These are phyloP conservation scores for Avena insularis DNA, from an alignment of 176 grass and related monocot genomes.

Conservation along the genomic window DNA sequence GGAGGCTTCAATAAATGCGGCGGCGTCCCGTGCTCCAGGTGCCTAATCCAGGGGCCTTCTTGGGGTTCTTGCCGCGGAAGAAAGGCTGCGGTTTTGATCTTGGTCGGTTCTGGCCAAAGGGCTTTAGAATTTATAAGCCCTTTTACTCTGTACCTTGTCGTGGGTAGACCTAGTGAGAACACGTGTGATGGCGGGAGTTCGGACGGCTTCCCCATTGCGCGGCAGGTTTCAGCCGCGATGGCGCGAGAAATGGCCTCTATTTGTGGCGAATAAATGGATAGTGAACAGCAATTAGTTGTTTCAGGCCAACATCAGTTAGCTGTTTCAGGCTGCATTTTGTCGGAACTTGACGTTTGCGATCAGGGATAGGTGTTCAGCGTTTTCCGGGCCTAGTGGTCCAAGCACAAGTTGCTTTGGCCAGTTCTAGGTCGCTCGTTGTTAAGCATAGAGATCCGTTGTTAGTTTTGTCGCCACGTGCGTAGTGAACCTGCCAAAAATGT, in stretches of 20 bases:
- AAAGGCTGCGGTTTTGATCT: no score
- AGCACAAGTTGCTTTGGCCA: neutral
- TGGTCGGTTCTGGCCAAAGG: neutral
- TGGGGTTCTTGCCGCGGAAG: neutral
- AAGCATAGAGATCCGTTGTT: neutral
- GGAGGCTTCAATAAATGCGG: neutral
- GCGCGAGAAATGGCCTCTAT: neutral
- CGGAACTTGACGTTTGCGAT: neutral
- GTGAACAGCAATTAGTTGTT: neutral
- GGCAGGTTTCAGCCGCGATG: neutral
- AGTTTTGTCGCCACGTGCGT: neutral
- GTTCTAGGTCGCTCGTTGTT: neutral
- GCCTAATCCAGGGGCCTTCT: neutral
- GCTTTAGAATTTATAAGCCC: neutral
- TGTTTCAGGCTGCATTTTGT: neutral
- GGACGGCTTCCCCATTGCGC: neutral
- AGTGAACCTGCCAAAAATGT: neutral
- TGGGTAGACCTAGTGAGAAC: neutral
- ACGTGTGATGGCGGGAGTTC: neutral
- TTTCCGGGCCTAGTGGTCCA: neutral
- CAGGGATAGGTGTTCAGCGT: neutral
- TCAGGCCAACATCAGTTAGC: neutral
- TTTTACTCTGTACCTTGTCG: neutral
- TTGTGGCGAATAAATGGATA: neutral
- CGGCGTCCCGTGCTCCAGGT: no score